These are phyloP conservation scores for Argentina anserina DNA, from an alignment of 306 rosid genomes.

Conservation along the genomic window DNA sequence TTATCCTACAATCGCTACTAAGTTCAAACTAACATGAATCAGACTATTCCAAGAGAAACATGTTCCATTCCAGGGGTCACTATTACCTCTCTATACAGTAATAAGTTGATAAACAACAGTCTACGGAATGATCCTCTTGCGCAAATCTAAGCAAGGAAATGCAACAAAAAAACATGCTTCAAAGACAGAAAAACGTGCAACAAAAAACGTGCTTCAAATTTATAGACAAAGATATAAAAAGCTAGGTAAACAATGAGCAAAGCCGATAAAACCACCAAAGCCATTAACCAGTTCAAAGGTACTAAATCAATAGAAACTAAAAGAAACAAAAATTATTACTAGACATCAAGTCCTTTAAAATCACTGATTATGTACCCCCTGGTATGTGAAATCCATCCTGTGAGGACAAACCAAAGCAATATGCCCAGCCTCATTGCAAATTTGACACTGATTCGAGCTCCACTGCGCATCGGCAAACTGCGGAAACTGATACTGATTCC, in stretches of 20 bases:
- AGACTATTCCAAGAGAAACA: too few species aligned
- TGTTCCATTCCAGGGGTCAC: not conserved
- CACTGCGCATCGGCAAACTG: not conserved
- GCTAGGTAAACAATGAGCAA: not conserved
- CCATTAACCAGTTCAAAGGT: not conserved
- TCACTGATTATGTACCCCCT: not conserved
- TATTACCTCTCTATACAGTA: not conserved
- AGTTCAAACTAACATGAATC: not conserved
- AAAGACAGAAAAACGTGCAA: not conserved
- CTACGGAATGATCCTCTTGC: not conserved
- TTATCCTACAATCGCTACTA: not conserved
- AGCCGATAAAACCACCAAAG: not conserved
- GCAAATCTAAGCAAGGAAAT: not conserved
- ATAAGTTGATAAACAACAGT: not conserved
- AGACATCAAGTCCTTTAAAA: not conserved
- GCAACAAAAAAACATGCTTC: not conserved
- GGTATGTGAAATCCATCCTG: not conserved
- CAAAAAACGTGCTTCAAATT: not conserved
- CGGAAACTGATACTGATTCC: constrained; percentile 4
- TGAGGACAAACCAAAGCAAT: not conserved
- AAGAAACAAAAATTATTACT: not conserved
- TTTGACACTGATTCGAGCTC: constrained; percentile 1
- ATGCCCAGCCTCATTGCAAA: constrained; percentile 8
- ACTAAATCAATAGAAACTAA: not conserved
- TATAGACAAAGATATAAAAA: not conserved